Conservation (phyloP, 2,329 filamentous ascomycete genomes). For the Botrytis medusae region DNA sequence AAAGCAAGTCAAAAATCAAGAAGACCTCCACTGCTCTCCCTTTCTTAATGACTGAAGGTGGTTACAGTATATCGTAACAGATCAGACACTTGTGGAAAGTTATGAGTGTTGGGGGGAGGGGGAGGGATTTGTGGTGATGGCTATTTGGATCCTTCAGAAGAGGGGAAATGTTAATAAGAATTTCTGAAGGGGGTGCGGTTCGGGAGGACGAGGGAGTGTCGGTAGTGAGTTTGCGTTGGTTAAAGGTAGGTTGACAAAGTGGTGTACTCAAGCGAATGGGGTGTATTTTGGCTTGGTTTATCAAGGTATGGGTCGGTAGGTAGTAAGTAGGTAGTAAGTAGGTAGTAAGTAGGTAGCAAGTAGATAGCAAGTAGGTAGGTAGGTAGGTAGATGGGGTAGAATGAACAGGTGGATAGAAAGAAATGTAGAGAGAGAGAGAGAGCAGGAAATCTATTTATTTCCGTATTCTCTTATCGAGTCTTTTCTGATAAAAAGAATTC, state of each 20-base stretch:
- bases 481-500: no score
- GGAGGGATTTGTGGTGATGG: no score
- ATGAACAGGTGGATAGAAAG: no score
- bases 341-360: no score
- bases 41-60: slow-evolving; percentile 21
- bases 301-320: background rate
- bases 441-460: no score
- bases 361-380: background rate
- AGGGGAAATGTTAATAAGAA: slow-evolving; percentile 19
- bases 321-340: background rate
- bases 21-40: slow-evolving; percentile 22
- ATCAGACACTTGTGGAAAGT: background rate
- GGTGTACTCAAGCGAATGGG: slow-evolving; percentile 20
- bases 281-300: background rate
- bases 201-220: background rate
- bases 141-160: slow-evolving; percentile 14
- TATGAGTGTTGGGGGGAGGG: background rate
- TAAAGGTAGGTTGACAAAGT: background rate
- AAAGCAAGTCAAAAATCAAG: background rate
- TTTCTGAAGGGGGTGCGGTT: slow-evolving; percentile 3
- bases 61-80: slow-evolving; percentile 17
- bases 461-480: no score
- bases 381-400: no score
- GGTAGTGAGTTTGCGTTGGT: background rate
- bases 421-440: no score